These are phyloP conservation scores for Marasmius tenuissimus DNA, from an alignment of 1,284 basidiomycete genomes.

Conservation along the genomic window DNA sequence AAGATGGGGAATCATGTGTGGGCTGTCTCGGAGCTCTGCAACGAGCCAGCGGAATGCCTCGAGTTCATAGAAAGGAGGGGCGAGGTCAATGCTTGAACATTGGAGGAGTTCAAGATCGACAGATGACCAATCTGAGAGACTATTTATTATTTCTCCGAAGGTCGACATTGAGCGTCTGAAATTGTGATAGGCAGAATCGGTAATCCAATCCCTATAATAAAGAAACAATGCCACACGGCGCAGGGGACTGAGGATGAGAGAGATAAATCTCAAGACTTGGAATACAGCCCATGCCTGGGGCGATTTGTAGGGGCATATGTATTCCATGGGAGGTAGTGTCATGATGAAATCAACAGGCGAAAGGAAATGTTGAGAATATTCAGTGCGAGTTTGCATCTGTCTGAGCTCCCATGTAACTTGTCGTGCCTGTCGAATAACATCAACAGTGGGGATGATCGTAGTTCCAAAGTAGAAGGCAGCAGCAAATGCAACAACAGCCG, in stretches of 20 bases:
- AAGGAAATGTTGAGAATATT: no score
- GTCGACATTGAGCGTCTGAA: no score
- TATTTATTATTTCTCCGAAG: no score
- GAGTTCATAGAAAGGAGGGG: not conserved
- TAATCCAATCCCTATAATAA: no score
- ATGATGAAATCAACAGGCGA: not conserved
- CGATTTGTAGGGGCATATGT: not conserved
- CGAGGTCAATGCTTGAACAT: not conserved
- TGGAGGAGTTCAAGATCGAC: not conserved
- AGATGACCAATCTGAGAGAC: not conserved
- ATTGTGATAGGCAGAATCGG: no score
- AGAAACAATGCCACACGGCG: no score
- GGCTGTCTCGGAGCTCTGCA: not conserved
- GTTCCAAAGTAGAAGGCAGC: not conserved
- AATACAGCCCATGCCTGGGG: not conserved
- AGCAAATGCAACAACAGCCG: not conserved
- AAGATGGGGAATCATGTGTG: not conserved
- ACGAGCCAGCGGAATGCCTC: not conserved
- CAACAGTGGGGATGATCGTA: not conserved
- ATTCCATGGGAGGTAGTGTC: not conserved
- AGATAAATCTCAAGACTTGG: not conserved
- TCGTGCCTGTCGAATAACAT: not conserved
- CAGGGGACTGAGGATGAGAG: no score
- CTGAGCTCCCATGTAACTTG: not conserved
- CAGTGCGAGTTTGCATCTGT: no score